phyloP scores from a whole-genome alignment of 2,329 filamentous ascomycete species.

The Trichoderma semiorbis region DNA sequence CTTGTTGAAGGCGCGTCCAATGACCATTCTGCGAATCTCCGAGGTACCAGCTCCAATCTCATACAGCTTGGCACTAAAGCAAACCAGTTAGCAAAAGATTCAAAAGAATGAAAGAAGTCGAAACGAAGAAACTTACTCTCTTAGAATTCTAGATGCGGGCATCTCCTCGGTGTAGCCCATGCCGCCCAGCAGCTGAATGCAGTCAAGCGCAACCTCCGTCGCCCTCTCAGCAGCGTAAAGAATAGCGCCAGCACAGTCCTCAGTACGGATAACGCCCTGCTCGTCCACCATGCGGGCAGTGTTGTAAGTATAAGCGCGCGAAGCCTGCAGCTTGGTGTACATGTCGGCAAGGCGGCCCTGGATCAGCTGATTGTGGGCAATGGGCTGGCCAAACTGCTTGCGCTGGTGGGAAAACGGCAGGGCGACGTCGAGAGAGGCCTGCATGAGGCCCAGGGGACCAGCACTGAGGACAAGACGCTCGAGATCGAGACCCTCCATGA shows the following conservation, averaged over 20 bases:
- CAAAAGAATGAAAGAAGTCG: neutral
- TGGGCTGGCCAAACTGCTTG: constrained; percentile 81
- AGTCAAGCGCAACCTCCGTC: constrained; percentile 81
- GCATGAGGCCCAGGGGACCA: constrained; percentile 91
- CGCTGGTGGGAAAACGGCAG: constrained; percentile 87
- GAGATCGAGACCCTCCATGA: constrained; percentile 95
- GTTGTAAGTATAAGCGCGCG: constrained; percentile 80
- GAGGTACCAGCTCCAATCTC: constrained; percentile 97
- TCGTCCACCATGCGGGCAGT: constrained; percentile 81
- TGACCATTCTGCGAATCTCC: constrained; percentile 90
- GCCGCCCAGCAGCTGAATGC: constrained; percentile 87
- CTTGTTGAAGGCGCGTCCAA: constrained; percentile 87
- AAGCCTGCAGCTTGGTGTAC: constrained; percentile 89
- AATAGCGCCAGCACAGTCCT: constrained; percentile 93
- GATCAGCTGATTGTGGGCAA: constrained; percentile 88
- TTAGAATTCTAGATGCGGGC: constrained; percentile 76
- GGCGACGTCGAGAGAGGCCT: constrained; percentile 78
- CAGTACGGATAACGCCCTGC: constrained; percentile 67
- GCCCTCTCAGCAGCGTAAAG: constrained; percentile 89
- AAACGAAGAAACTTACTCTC: constrained; percentile 50
- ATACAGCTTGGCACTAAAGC: constrained; percentile 67
- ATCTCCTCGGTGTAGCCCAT: constrained; percentile 98
- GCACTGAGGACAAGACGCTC: constrained; percentile 89
- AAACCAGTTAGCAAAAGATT: constrained; percentile 27
- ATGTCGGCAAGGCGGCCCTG: constrained; percentile 94